Evolutionary conservation across 768 basidiomycete genomes (phyloP), one percentile per base, ranked within the genome.

Genomic region (Exsudoporus frostii): DNA sequence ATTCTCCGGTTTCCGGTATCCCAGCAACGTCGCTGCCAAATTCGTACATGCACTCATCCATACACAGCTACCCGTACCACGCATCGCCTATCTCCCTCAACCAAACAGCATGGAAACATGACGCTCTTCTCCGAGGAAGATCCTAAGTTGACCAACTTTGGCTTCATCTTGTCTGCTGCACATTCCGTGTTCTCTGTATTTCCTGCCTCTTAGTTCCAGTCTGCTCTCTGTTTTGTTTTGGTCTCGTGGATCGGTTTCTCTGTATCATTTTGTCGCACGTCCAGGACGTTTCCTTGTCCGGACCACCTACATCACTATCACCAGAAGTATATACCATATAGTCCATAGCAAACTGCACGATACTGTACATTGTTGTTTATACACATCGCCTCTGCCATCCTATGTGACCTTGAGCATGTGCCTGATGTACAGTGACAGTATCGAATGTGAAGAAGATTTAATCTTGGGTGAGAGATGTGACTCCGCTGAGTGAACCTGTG

Each of bases 21-120:
- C 51, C 69, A 57, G 24, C 64, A 11, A 61, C 68, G 8, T 66
- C 71, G 34, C 51, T 71, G n/a, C 56, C 65, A 2, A 65, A 61
- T 17, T 65, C 74, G 2, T 78, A 79, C 56, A 67, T 77, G 17
- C 76, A 75, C 34, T 73, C 78, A 13, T 70, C 76, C 0, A 57
- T 70, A 19, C 68, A 65, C 27, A 73, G 73, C 20, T 79, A 79
- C 41, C 57, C 68, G 0, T 79, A 80, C 53, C 73, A 79, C 32
- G 32, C 74, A 45, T 53, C 73, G 10, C 70, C 65, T 17, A 50
- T 70, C 20, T 58, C 73, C 1, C 64, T 80, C 5, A 72, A 70
- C 5, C 74, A 74, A 50, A 63, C 71, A 13, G 66, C 68, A 2
- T 80, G 81, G 81, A 81, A 79, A 61, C 58, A 73, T 37, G 79